Evolutionary conservation across 1,284 basidiomycete species (phyloP).

Genomic region (Leccinum ambiguum): DNA sequence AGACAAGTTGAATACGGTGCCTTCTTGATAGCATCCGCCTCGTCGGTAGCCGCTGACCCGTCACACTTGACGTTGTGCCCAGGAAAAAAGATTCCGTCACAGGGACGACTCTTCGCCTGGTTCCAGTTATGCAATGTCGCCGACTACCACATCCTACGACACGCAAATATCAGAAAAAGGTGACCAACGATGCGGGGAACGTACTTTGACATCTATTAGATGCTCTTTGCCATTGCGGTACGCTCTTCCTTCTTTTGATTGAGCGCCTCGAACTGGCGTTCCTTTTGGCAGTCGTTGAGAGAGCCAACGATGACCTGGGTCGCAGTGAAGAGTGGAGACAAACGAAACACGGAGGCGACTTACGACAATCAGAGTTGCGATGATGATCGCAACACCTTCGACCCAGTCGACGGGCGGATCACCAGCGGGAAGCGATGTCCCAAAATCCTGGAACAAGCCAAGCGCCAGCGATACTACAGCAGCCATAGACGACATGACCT

Average conservation of each 20-base stretch:
- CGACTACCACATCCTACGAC: conserved; percentile 83
- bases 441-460: conserved; percentile 93
- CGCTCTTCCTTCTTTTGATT: too few relatives aligned
- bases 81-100: conserved; percentile 91
- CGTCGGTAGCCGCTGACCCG: conserved; percentile 95
- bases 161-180: not conserved
- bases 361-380: too few relatives aligned
- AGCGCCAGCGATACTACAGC: conserved; percentile 93
- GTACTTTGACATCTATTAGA: conserved; percentile 78
- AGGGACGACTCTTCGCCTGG: conserved; percentile 96
- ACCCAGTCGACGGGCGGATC: too few relatives aligned
- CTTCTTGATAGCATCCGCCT: conserved; percentile 95
- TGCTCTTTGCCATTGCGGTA: conserved; percentile 68
- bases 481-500: conserved; percentile 81
- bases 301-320: too few relatives aligned
- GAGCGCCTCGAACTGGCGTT: too few relatives aligned
- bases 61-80: conserved; percentile 97
- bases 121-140: conserved; percentile 90
- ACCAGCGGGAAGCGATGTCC: conserved; percentile 36
- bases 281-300: too few relatives aligned
- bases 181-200: conserved; percentile 15
- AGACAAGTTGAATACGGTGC: conserved; percentile 78
- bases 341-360: too few relatives aligned
- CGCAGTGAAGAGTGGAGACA: too few relatives aligned
- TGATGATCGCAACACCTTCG: too few relatives aligned